Percentiles rank a stretch among this genome's conserved stretches.
These are phyloP conservation scores for Thielaviopsis populi DNA, from an alignment of 2,329 filamentous ascomycete species.

Conservation along the genomic window DNA sequence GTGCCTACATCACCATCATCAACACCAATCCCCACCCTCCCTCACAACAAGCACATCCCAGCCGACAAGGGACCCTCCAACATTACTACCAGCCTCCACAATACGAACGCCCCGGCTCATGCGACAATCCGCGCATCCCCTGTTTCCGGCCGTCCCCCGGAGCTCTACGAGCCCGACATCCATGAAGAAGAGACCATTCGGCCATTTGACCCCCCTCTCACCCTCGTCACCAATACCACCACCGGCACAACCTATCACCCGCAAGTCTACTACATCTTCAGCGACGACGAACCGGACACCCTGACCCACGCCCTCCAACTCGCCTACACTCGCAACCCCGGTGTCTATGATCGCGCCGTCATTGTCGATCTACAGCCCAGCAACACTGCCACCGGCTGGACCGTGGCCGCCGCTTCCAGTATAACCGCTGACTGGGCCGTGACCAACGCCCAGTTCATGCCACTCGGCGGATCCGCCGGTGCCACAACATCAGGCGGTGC, in stretches of 20 bases:
- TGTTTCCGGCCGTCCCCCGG: not conserved
- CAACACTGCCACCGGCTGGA: constrained; percentile 28
- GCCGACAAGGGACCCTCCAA: not conserved
- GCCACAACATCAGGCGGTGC: constrained; percentile 34
- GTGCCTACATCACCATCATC: not conserved
- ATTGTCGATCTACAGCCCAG: constrained; percentile 39
- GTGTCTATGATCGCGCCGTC: constrained; percentile 31
- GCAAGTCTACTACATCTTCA: constrained; percentile 86
- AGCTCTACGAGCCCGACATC: not conserved
- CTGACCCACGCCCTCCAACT: constrained; percentile 45
- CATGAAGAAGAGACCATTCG: not conserved
- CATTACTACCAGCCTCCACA: not conserved
- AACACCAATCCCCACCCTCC: not conserved
- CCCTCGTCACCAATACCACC: constrained; percentile 62
- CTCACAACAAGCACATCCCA: not conserved
- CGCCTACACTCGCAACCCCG: constrained; percentile 19
- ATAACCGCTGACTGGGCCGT: constrained; percentile 59
- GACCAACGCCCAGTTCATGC: constrained; percentile 31
- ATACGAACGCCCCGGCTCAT: not conserved
- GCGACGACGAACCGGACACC: constrained; percentile 72
- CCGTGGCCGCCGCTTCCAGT: constrained; percentile 54
- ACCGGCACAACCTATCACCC: constrained; percentile 57
- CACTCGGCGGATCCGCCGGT: constrained; percentile 27
- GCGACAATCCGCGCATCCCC: not conserved
- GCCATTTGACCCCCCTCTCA: constrained; percentile 41